A percentile compares a stretch with the other conserved stretches of the same genome.
Conservation (phyloP, 495 filamentous ascomycete genomes). For the Daldinia grandis region DNA sequence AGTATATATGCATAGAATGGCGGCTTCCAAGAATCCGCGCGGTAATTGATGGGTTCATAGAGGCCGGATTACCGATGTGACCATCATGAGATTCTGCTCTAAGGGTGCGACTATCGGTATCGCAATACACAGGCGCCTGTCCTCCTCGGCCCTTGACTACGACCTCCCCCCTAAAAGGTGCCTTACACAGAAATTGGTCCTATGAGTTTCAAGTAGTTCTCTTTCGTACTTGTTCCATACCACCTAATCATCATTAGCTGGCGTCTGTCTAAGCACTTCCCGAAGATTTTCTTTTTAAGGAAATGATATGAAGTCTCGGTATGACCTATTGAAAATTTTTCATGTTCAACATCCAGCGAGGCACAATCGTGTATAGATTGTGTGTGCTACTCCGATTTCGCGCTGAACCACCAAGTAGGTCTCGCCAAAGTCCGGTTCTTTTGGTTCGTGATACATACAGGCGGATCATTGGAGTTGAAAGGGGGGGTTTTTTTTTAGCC, state of each 20-base stretch:
- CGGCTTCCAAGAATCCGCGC: conserved; percentile 28
- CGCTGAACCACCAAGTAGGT: conserved; percentile 18
- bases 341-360: conserved; percentile 23
- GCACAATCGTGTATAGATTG: conserved; percentile 20
- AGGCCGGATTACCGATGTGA: conserved; percentile 27
- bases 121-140: conserved; percentile 1
- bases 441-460: conserved; percentile 34
- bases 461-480: conserved; percentile 20
- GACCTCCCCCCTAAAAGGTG: neutral
- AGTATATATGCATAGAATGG: neutral
- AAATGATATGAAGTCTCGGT: conserved; percentile 1
- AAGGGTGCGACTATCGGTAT: conserved; percentile 4
- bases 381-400: conserved; percentile 37
- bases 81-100: conserved; percentile 28
- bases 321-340: conserved; percentile 21
- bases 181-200: conserved; percentile 10
- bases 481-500: conserved; percentile 25
- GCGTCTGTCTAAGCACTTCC: conserved; percentile 5
- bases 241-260: conserved; percentile 23
- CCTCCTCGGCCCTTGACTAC: neutral
- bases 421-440: conserved; percentile 2
- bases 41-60: conserved; percentile 37
- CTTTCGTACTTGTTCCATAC: neutral
- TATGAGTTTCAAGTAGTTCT: conserved; percentile 4
- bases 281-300: neutral